Conservation (phyloP, 306 rosid genomes). For the Lablab purpureus region DNA sequence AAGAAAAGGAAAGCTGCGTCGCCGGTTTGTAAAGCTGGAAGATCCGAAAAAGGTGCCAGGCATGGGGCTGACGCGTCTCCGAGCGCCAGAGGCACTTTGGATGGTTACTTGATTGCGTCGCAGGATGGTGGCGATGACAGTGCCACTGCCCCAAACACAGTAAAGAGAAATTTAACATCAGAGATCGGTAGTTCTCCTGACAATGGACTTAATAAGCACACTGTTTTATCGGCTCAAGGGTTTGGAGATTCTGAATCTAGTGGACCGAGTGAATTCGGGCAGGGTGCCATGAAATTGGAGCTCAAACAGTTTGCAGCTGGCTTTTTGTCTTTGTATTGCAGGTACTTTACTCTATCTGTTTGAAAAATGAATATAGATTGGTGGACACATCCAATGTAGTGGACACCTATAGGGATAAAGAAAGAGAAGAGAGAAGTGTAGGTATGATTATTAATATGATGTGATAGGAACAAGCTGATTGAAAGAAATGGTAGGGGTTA, state of each 20-base stretch:
- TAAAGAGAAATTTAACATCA: constrained; percentile 62
- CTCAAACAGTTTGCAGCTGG: constrained; percentile 66
- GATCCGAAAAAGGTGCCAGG: constrained; percentile 61
- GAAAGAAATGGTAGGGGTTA: not conserved
- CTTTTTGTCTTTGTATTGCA: constrained; percentile 78
- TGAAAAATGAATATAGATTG: not conserved
- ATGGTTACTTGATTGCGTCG: constrained; percentile 64
- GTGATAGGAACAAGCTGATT: not conserved
- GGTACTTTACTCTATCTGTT: constrained; percentile 53
- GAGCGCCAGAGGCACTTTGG: constrained; percentile 71
- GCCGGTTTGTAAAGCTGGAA: constrained; percentile 62
- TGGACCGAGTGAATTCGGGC: constrained; percentile 48
- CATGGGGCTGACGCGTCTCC: constrained; percentile 66
- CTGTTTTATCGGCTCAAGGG: constrained; percentile 44
- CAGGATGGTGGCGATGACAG: constrained; percentile 50
- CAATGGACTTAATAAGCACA: constrained; percentile 41
- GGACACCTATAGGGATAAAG: not conserved
- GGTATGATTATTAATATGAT: not conserved
- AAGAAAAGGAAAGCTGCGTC: constrained; percentile 82
- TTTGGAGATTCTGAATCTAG: constrained; percentile 26
- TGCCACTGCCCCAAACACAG: constrained; percentile 44
- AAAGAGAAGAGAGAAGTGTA: not conserved
- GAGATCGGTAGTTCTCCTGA: constrained; percentile 55
- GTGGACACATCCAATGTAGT: not conserved
- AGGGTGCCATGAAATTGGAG: constrained; percentile 47